Evolutionary conservation across 2,329 filamentous ascomycete species (phyloP), one percentile per base, ranked within the genome.

Genomic region (Paecilomyces formosus): DNA sequence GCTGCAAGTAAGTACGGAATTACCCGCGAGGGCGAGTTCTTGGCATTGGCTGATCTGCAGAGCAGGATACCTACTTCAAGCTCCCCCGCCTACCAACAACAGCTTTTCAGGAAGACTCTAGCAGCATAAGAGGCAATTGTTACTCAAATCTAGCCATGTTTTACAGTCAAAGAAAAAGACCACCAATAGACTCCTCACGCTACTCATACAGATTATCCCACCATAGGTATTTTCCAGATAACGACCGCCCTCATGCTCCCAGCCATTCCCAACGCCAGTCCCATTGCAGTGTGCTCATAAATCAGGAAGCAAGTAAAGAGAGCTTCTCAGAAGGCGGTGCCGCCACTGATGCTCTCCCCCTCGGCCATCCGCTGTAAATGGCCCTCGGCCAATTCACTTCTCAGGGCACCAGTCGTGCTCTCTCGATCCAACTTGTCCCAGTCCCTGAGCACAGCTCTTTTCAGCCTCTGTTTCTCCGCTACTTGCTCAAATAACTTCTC

Each of bases 361-460:
- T 78, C 76, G 13, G 76, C 72, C 68, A 80, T 75, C 13, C 74
- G 67, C 56, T 79, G 76, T 60, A 80, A 62, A 66, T 79, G 76
- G 1, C 74, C 70, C 60, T 81, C 79, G 2, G 79, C 78, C 55
- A 81, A 64, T 57, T 81, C 78, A 61, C 76, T 79, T 62, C 75
- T 79, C 52, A 79, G 62, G 2, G 74, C 72, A 49, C 76, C 77
- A 21, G 78, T 76, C 28, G 75, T 74, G 58, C 73, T 79, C 65
- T 81, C 79, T 31, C 77, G 68, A 60, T 79, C 75, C 52, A 79
- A 60, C 55, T 70, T 74, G 55, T 80, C 76, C 79, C 79, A 81
- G 35, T 81, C 78, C 56, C 72, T 72, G 55, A 80, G 59, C 0
- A 69, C 73, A 15, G 67, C 66, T 53, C 77, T 70, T 63, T 79